Percentiles rank a stretch among this genome's conserved stretches.
phyloP scores from a whole-genome alignment of 805 yeast species.

The Candida stauntonica region DNA sequence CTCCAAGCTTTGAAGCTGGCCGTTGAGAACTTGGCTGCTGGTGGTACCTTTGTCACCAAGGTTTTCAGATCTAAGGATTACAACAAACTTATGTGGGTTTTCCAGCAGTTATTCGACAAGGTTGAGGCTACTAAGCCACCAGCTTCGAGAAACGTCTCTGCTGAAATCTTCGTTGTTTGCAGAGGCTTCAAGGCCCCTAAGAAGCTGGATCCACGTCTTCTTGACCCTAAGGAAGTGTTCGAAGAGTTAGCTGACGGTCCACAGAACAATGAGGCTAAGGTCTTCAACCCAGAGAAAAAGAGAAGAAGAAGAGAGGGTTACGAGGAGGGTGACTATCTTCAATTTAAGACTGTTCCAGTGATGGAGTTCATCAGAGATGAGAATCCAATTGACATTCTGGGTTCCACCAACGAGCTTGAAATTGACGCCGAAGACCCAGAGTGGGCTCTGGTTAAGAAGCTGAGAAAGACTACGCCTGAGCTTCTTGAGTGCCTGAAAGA shows the following conservation, averaged over 20 bases:
- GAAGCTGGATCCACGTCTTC: constrained; percentile 84
- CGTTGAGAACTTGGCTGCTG: constrained; percentile 83
- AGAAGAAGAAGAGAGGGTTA: constrained; percentile 93
- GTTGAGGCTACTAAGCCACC: constrained; percentile 99
- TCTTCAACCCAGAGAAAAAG: constrained; percentile 91
- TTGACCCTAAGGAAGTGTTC: constrained; percentile 90
- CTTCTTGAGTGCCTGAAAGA: constrained; percentile 82
- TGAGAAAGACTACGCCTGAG: constrained; percentile 76
- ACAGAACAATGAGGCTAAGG: constrained; percentile 82
- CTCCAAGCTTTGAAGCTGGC: constrained; percentile 91
- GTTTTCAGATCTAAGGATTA: constrained; percentile 98
- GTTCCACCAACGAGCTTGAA: constrained; percentile 61
- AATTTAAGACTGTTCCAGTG: constrained; percentile 66
- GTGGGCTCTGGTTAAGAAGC: constrained; percentile 64
- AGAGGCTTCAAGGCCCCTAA: constrained; percentile 95
- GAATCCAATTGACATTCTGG: constrained; percentile 81
- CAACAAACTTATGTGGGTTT: constrained; percentile 95
- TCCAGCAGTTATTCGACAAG: constrained; percentile 90
- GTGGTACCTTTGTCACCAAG: constrained; percentile 95
- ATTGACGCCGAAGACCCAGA: constrained; percentile 59
- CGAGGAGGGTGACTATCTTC: constrained; percentile 82
- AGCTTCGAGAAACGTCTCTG: constrained; percentile 97
- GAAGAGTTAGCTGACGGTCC: constrained; percentile 80
- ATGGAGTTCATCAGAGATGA: constrained; percentile 78
- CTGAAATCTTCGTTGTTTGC: constrained; percentile 97